phyloP scores from a whole-genome alignment of 2,329 filamentous ascomycete species.

The Ascochyta clinopodiicola region DNA sequence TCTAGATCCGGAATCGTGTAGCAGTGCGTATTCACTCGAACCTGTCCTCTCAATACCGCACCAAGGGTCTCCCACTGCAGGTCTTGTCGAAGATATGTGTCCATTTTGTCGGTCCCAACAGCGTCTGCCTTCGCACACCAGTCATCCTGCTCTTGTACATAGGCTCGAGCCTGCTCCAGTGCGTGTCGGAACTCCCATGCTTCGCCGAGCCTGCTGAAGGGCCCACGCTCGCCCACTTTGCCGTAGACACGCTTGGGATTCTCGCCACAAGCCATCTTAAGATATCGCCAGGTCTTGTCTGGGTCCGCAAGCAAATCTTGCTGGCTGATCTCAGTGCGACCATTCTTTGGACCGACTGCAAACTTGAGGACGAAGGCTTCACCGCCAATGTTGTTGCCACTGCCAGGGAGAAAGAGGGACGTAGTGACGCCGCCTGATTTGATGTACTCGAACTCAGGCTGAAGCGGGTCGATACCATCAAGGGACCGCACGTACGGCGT shows the following conservation, averaged over 20 bases:
- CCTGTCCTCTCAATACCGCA: slow-evolving; percentile 70
- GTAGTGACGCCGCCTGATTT: slow-evolving; percentile 77
- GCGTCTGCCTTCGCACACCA: slow-evolving; percentile 59
- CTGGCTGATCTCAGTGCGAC: slow-evolving; percentile 68
- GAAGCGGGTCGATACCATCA: slow-evolving; percentile 68
- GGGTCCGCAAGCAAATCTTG: slow-evolving; percentile 54
- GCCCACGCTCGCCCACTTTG: slow-evolving; percentile 3
- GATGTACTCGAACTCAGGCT: slow-evolving; percentile 71
- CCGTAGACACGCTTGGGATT: slow-evolving; percentile 71
- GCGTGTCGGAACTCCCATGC: slow-evolving; percentile 73
- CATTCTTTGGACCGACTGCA: slow-evolving; percentile 55
- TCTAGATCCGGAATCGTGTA: slow-evolving; percentile 74
- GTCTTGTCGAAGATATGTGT: slow-evolving; percentile 66
- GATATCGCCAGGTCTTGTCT: slow-evolving; percentile 70
- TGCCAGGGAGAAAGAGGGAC: slow-evolving; percentile 70
- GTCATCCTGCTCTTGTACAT: slow-evolving; percentile 68
- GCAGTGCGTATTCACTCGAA: slow-evolving; percentile 74
- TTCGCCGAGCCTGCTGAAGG: slow-evolving; percentile 68
- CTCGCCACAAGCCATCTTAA: slow-evolving; percentile 80
- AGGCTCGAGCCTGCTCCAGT: slow-evolving; percentile 66
- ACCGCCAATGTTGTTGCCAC: slow-evolving; percentile 75
- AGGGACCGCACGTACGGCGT: slow-evolving; percentile 73
- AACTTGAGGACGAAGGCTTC: slow-evolving; percentile 67
- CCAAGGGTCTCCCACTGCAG: slow-evolving; percentile 68
- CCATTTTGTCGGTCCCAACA: slow-evolving; percentile 49